Base-by-base conservation (phyloP, 805 yeast species). In the Sporopachydermia quercuum region DNA sequence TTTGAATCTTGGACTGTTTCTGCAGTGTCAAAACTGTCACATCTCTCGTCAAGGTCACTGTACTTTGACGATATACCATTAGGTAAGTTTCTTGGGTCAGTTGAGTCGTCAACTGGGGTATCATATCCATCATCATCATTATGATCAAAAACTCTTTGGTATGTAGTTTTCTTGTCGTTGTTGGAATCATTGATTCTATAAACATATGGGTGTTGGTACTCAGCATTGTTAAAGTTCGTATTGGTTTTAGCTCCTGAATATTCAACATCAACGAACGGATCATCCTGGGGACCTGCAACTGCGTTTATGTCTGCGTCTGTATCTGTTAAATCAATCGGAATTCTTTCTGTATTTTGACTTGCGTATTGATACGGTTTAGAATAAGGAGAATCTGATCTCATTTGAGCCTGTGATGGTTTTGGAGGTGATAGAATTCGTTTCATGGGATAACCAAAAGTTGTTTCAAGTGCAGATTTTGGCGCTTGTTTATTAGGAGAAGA, bases 401-500 rank as follows among this genome's bases (percentile, higher is more conserved):
- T 23, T 23, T 23, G 13, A 23, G 30, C 30, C n/a, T 8, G 77
- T 38, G 72, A 71, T 40, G 81, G 83, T 49, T 70, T 72, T n/a
- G 79, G 82, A 3, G 74, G 74, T 23, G 73, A 75, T 23, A 76
- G 53, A 35, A 73, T 65, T 37, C 78, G 52, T 3, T n/a, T n/a
- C n/a, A n/a, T n/a, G n/a, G n/a, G n/a, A n/a, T n/a, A n/a, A n/a
- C n/a, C n/a, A n/a, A n/a, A n/a, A n/a, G 57, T 50, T 52, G 73
- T 50, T 13, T 57, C 49, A 4, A 59, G 47, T 3, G 54, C 51
- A 19, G 54, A 48, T 36, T 47, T 42, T 8, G 58, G 54, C 19
- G 39, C 36, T n/a, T n/a, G n/a, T 33, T 62, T 53, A 18, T 57
- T 51, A 11, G 71, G 66, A 2, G 69, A 8, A 23, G 13, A 8